Evolutionary conservation across 2,329 filamentous ascomycete genomes (phyloP).

Genomic region (Aspergillus sp.): DNA sequence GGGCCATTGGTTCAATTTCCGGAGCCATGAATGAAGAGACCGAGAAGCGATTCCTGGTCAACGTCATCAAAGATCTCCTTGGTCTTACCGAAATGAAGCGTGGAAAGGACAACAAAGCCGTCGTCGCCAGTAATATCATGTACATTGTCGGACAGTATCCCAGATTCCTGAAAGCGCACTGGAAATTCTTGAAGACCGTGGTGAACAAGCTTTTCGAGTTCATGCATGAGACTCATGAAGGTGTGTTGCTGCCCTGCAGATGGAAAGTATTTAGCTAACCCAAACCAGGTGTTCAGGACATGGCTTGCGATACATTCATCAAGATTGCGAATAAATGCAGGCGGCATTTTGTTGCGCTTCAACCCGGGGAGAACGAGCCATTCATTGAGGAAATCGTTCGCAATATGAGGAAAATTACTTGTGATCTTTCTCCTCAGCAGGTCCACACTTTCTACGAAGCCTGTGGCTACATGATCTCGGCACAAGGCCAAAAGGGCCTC

Average conservation of each 20-base stretch:
- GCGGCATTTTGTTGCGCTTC: conserved; percentile 92
- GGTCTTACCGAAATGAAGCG: conserved; percentile 99
- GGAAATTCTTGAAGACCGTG: conserved; percentile 99
- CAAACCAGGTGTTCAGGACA: conserved; percentile 83
- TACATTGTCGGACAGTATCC: conserved; percentile 99
- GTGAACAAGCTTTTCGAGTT: conserved; percentile 99
- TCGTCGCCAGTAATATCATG: conserved; percentile 99
- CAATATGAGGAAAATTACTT: conserved; percentile 93
- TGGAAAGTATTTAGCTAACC: conserved; percentile 25
- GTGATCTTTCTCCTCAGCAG: conserved; percentile 91
- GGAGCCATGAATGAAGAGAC: conserved; percentile 99
- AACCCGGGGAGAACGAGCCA: conserved; percentile 89
- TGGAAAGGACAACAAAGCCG: conserved; percentile 98
- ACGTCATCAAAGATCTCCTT: conserved; percentile 96
- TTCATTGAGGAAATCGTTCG: conserved; percentile 99
- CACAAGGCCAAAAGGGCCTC: conserved; percentile 90
- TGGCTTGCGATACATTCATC: conserved; percentile 99
- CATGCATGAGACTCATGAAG: conserved; percentile 99
- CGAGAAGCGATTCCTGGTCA: conserved; percentile 96
- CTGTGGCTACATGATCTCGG: conserved; percentile 98
- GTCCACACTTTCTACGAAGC: conserved; percentile 99
- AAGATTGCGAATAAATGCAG: conserved; percentile 99
- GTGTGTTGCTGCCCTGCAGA: conserved; percentile 48
- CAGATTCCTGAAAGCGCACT: conserved; percentile 96
- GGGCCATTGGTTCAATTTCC: conserved; percentile 98